Conservation (phyloP, 306 rosid genomes). For the Sindora glabra region DNA sequence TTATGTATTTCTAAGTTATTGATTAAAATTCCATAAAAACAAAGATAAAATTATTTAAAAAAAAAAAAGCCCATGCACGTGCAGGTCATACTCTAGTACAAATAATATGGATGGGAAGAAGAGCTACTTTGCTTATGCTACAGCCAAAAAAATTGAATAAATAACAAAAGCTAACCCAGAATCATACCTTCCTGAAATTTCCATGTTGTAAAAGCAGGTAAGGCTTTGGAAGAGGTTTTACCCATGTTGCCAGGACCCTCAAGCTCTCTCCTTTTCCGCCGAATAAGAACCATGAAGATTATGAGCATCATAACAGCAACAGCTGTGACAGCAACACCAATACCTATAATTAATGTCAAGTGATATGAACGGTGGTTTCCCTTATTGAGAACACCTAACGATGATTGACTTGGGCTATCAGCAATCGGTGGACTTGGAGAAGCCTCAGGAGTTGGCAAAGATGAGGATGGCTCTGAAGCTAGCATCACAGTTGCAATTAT, state of each 20-base stretch:
- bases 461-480: slow-evolving; percentile 53
- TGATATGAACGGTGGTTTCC: slow-evolving; percentile 55
- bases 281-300: slow-evolving; percentile 76
- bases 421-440: slow-evolving; percentile 79
- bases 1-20: no score
- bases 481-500: slow-evolving; percentile 17
- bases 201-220: slow-evolving; percentile 42
- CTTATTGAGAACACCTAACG: slow-evolving; percentile 34
- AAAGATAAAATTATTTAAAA: no score
- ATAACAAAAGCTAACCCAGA: not conserved
- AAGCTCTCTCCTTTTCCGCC: slow-evolving; percentile 69
- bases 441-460: slow-evolving; percentile 49
- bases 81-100: no score
- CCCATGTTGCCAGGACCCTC: slow-evolving; percentile 42
- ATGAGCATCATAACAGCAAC: slow-evolving; percentile 57
- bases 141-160: slow-evolving; percentile 14
- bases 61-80: no score
- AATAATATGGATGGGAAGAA: no score
- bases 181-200: slow-evolving; percentile 82
- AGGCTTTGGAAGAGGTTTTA: slow-evolving; percentile 45
- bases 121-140: not conserved
- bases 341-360: slow-evolving; percentile 60
- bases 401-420: slow-evolving; percentile 57
- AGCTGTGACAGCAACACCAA: slow-evolving; percentile 75
- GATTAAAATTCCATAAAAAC: no score